Percentiles rank a stretch among this genome's conserved stretches.
Evolutionary conservation across 345 rosid species (phyloP).

Genomic region (Sisymbrium irio): DNA sequence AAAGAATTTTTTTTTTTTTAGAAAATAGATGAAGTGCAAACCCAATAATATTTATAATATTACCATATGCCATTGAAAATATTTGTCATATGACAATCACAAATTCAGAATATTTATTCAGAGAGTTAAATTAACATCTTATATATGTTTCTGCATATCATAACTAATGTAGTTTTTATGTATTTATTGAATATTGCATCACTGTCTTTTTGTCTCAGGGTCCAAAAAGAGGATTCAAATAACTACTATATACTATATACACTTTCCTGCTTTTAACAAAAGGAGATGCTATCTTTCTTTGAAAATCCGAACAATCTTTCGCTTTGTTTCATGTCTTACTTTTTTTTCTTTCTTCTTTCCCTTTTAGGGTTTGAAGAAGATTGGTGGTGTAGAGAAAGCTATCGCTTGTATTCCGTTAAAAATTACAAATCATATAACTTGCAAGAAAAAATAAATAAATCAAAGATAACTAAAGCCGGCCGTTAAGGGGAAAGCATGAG

Average conservation of each 20-base stretch:
- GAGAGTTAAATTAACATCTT: not conserved
- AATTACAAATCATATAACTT: not conserved
- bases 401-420: slow-evolving; percentile 20
- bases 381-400: slow-evolving; percentile 22
- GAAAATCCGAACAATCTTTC: slow-evolving; percentile 37
- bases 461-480: slow-evolving; percentile 28
- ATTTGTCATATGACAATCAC: not conserved
- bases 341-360: slow-evolving; percentile 27
- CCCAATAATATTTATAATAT: not conserved
- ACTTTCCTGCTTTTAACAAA: slow-evolving; percentile 35
- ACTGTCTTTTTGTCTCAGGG: not conserved
- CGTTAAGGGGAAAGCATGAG: slow-evolving; percentile 39
- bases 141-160: not conserved
- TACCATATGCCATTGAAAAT: not conserved
- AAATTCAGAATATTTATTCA: not conserved
- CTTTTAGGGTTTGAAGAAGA: slow-evolving; percentile 38
- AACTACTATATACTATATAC: slow-evolving; percentile 27
- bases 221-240: slow-evolving; percentile 21
- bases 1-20: not conserved
- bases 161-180: not conserved
- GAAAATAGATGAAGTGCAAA: not conserved
- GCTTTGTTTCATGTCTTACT: slow-evolving; percentile 39
- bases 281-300: slow-evolving; percentile 40
- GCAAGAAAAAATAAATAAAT: not conserved
- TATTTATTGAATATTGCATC: not conserved